Base-by-base conservation (phyloP, 345 rosid species). In the Arabidopsis suecica region DNA sequence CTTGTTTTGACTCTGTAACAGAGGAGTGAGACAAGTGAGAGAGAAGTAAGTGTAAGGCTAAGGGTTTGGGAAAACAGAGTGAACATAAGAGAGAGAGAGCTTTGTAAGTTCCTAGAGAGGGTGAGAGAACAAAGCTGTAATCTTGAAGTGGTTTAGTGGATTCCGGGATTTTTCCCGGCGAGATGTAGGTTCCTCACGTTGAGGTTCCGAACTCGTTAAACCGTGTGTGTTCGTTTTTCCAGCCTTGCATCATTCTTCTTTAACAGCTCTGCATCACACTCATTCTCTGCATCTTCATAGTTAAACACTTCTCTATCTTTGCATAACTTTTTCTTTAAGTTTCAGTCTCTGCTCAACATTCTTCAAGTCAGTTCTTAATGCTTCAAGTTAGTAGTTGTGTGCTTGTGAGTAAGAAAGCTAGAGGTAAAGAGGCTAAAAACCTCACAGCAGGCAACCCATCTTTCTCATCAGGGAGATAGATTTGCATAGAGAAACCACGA, bases 401-500 rank as follows among this genome's bases (percentile, higher is more conserved):
- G 38, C 38, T 36, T 36, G 38, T 36, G 9, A 6, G 38, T 5
- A 5, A 11, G 23, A 48, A 48, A 48, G 25, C 6, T 48, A 16
- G 25, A 16, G 25, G 2, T 18, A 16, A 22, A 2, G 22, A 48
- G 53, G 25, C 18, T 16, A 18, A 18, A 48, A 16, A 4, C 53
- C 18, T 16, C 18, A 16, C 18, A 16, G 18, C 18, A 16, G 42
- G 63, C 77, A 72, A 28, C 14, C 69, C 53, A 6, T 62, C 51
- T 62, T 62, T 72, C 8, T 62, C 61, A 62, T 72, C 69, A 41
- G 76, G 62, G n/a, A 72, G 76, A 62, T 20, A 62, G 7, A 72
- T 38, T 13, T 18, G 1, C 76, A 72, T 72, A 1, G 54, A 40
- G 69, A 61, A 72, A 23, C 0, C 0, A 61, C 76, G 76, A 0